These are phyloP conservation scores for Sistotremastrum niveocremeum DNA, from an alignment of 768 basidiomycete species.

Conservation along the genomic window DNA sequence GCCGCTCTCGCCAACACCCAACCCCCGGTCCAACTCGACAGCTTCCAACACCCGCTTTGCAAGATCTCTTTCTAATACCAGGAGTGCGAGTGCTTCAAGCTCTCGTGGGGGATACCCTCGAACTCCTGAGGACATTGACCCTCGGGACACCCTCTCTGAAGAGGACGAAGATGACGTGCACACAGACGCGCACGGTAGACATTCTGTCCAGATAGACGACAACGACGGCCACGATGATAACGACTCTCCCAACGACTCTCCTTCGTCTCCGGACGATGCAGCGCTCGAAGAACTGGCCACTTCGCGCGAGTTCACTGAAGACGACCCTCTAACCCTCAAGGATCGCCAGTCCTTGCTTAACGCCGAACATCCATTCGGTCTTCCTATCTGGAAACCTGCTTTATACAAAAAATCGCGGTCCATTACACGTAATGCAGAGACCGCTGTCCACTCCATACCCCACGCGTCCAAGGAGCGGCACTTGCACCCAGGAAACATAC, in stretches of 20 bases:
- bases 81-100: conserved; percentile 4
- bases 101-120: not conserved
- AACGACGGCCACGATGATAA: conserved; percentile 6
- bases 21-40: too few species aligned
- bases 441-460: conserved; percentile 83
- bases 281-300: conserved; percentile 2
- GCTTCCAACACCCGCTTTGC: too few species aligned
- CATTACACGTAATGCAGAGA: conserved; percentile 91
- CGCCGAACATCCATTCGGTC: conserved; percentile 96
- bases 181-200: too few species aligned
- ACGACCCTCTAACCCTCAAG: conserved; percentile 83
- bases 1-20: too few species aligned
- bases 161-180: conserved; percentile 3
- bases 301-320: conserved; percentile 25
- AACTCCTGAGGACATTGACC: too few species aligned
- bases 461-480: conserved; percentile 90
- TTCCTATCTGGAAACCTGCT: conserved; percentile 99
- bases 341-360: conserved; percentile 98
- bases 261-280: not conserved
- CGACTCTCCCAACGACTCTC: conserved; percentile 2
- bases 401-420: conserved; percentile 96
- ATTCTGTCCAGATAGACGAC: not conserved
- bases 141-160: not conserved
- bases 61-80: too few species aligned
- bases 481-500: conserved; percentile 84